A percentile compares a stretch with the other conserved stretches of the same genome.
These are phyloP conservation scores for Scheffersomyces titani DNA, from an alignment of 1,139 yeast genomes.

Conservation along the genomic window DNA sequence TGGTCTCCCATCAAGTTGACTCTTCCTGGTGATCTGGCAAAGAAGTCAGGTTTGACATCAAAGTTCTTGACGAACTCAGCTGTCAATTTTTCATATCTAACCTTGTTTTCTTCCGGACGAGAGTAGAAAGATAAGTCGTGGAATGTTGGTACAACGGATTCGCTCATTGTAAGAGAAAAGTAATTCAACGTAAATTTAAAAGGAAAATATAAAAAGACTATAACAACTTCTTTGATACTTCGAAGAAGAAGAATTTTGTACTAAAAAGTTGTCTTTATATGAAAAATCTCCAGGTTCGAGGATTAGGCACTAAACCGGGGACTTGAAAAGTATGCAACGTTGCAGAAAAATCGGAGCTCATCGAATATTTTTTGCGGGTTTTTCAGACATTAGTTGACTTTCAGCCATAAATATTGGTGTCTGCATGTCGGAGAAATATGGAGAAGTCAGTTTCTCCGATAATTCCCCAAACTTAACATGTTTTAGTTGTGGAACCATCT, in stretches of 20 bases:
- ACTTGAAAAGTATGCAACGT: neutral
- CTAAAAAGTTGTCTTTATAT: neutral
- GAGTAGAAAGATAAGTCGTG: slow-evolving; percentile 39
- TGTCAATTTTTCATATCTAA: slow-evolving; percentile 27
- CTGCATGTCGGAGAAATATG: neutral
- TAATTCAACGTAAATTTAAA: neutral
- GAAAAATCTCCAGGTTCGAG: neutral
- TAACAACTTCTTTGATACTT: neutral
- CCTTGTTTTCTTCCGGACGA: slow-evolving; percentile 21
- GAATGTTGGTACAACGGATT: slow-evolving; percentile 31
- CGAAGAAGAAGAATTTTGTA: neutral
- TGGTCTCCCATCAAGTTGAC: slow-evolving; percentile 79
- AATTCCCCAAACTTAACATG: neutral
- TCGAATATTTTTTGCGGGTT: neutral
- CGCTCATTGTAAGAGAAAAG: neutral
- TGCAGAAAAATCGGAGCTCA: neutral
- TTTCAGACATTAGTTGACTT: neutral
- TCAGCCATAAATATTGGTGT: neutral
- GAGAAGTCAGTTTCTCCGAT: neutral
- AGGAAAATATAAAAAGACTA: neutral
- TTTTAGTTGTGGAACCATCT: neutral
- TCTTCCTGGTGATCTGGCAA: slow-evolving; percentile 71
- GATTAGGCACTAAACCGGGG: neutral
- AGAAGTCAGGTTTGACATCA: slow-evolving; percentile 36
- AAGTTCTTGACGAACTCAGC: slow-evolving; percentile 21